Percentiles rank a stretch among this genome's conserved stretches.
phyloP scores from a whole-genome alignment of 371 early-diverging fungal genomes.

The Coemansia sp. region DNA sequence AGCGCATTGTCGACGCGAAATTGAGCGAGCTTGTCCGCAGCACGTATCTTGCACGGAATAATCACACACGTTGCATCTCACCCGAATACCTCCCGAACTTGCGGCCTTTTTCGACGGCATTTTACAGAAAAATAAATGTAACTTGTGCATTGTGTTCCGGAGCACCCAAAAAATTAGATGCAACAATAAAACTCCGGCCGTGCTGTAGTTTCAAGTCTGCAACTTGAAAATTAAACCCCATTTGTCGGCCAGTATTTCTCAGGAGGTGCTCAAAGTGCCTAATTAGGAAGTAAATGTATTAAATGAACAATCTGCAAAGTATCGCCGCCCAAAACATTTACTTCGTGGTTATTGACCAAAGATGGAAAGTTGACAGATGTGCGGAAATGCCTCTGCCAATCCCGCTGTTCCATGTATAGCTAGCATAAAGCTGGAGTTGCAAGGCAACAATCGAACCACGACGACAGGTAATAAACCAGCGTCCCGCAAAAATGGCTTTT shows the following conservation, averaged over 20 bases:
- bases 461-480: background rate
- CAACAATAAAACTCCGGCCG: too few relatives aligned
- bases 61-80: too few relatives aligned
- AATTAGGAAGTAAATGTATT: constrained; percentile 3
- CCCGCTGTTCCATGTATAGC: background rate
- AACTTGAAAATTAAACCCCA: too few relatives aligned
- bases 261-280: background rate
- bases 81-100: background rate
- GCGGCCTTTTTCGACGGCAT: background rate
- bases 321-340: background rate
- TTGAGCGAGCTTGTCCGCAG: too few relatives aligned
- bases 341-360: too few relatives aligned
- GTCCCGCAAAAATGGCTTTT: background rate
- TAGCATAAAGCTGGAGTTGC: too few relatives aligned
- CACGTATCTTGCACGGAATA: too few relatives aligned
- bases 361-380: background rate
- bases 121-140: background rate
- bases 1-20: too few relatives aligned
- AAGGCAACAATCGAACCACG: background rate
- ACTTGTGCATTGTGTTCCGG: background rate
- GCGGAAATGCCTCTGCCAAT: background rate
- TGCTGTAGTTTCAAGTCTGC: too few relatives aligned
- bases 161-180: too few relatives aligned
- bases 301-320: constrained; percentile 9
- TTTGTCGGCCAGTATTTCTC: background rate